phyloP scores from a whole-genome alignment of 371 early-diverging fungal species.

The Mortierella sp. region DNA sequence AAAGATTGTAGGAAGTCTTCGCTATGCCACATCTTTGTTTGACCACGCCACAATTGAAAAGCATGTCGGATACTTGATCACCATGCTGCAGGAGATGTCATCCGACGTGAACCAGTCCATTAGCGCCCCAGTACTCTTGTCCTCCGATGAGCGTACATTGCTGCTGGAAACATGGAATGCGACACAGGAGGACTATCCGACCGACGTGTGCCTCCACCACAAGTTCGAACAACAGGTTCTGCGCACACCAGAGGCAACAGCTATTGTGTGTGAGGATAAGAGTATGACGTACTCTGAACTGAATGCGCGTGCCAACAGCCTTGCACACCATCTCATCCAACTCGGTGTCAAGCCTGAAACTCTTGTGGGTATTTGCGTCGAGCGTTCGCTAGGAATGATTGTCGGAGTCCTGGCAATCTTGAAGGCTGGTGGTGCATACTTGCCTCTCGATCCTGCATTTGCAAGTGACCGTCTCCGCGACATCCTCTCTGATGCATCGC shows the following conservation, averaged over 20 bases:
- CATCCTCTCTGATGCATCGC: background rate
- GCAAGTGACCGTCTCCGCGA: background rate
- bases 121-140: conserved; percentile 1
- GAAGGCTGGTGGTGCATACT: conserved; percentile 18
- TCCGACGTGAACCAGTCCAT: background rate
- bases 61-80: conserved; percentile 1
- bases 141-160: conserved; percentile 5
- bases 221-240: conserved; percentile 13
- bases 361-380: conserved; percentile 10
- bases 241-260: conserved; percentile 17
- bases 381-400: conserved; percentile 11
- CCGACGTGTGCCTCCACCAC: conserved; percentile 5
- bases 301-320: conserved; percentile 6
- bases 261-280: too few relatives aligned
- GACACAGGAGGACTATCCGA: background rate
- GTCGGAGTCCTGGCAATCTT: conserved; percentile 7
- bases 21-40: conserved; percentile 7
- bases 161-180: conserved; percentile 20
- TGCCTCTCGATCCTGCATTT: conserved; percentile 8
- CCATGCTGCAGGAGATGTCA: background rate
- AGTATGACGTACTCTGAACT: too few relatives aligned
- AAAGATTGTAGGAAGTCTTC: background rate
- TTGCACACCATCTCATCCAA: conserved; percentile 10
- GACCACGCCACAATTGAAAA: conserved; percentile 5
- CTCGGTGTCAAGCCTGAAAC: conserved; percentile 9